Conservation (phyloP, 1,284 basidiomycete genomes). For the Exobasidium rhododendri region DNA sequence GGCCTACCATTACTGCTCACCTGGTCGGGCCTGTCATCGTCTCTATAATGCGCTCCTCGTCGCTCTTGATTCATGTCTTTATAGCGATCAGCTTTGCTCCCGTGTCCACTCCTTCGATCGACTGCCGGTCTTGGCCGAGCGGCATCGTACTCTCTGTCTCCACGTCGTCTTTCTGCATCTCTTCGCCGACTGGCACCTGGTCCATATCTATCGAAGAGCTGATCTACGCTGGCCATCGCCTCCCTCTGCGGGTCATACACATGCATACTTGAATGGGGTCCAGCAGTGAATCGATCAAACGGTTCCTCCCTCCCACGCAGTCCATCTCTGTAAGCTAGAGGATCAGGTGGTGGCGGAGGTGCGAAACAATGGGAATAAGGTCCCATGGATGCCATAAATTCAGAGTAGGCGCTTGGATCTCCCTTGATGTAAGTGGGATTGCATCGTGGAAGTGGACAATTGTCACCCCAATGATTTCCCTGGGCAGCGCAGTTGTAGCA, state of each 20-base stretch:
- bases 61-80: neutral
- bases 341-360: constrained; percentile 11
- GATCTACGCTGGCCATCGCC: constrained; percentile 1
- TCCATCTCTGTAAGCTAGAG: neutral
- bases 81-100: neutral
- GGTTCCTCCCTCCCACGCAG: neutral
- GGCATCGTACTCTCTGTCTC: neutral
- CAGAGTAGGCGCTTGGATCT: constrained; percentile 72
- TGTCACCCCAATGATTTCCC: constrained; percentile 79
- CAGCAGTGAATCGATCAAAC: neutral
- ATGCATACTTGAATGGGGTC: constrained; percentile 1
- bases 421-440: constrained; percentile 60
- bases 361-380: constrained; percentile 64
- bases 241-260: constrained; percentile 1
- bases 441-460: constrained; percentile 65
- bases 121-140: neutral
- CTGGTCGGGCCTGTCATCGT: neutral
- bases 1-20: neutral
- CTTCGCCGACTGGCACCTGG: neutral
- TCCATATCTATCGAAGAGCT: neutral
- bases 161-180: neutral
- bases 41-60: no score
- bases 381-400: constrained; percentile 66
- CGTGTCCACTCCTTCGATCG: neutral
- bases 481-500: constrained; percentile 81